Evolutionary conservation across 352 stramenopile species (phyloP).

Genomic region (Phytophthora syringae): DNA sequence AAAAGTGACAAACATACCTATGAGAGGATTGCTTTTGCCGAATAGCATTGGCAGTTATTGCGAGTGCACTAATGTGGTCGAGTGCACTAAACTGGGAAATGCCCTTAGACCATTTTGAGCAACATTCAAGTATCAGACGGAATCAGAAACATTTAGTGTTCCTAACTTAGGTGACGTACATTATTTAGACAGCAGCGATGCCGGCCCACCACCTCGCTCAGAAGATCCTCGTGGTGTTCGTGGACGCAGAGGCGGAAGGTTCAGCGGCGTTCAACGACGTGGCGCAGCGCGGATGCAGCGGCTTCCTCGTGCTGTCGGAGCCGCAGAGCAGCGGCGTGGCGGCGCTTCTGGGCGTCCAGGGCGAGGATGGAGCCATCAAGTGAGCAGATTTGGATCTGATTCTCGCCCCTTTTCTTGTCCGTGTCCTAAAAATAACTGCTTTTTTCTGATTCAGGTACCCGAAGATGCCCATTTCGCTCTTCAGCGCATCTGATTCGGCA

Average conservation of each 20-base stretch:
- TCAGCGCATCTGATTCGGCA: constrained; percentile 48
- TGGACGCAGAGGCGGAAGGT: constrained; percentile 33
- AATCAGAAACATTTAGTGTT: too few relatives aligned
- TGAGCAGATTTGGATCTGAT: constrained; percentile 18
- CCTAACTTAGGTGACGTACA: too few relatives aligned
- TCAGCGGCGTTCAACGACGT: constrained; percentile 48
- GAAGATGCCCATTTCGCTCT: constrained; percentile 67
- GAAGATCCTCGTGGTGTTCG: constrained; percentile 62
- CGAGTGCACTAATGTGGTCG: too few relatives aligned
- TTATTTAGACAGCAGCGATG: too few relatives aligned
- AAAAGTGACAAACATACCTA: too few relatives aligned
- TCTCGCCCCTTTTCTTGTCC: not conserved
- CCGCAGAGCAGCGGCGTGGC: constrained; percentile 31
- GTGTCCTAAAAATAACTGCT: not conserved
- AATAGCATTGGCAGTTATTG: too few relatives aligned
- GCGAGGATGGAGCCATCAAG: constrained; percentile 28
- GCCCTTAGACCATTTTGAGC: too few relatives aligned
- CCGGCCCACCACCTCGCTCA: constrained; percentile 44
- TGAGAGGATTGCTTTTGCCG: too few relatives aligned
- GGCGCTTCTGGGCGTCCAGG: constrained; percentile 46
- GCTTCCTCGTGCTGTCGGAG: constrained; percentile 55
- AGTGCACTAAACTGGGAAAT: too few relatives aligned
- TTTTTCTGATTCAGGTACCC: constrained; percentile 47
- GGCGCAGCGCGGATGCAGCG: constrained; percentile 54
- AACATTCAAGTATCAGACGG: too few relatives aligned